Percentiles rank a stretch among this genome's conserved stretches.
These are phyloP conservation scores for Aquilaria malaccensis DNA, from an alignment of 345 rosid genomes.

Conservation along the genomic window DNA sequence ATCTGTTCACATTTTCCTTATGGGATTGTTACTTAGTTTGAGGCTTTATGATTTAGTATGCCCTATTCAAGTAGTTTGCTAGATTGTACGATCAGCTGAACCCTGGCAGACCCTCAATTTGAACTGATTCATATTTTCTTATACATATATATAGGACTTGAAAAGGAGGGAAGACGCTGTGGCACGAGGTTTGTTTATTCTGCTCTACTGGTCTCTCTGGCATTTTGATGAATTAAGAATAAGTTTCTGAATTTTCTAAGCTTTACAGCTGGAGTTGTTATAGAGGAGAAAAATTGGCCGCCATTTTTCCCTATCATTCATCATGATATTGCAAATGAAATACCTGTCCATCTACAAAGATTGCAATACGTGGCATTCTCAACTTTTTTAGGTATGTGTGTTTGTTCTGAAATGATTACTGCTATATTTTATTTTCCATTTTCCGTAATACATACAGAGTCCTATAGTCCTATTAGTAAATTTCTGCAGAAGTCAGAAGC, in stretches of 20 bases:
- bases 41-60: neutral
- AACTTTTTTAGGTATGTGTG: constrained; percentile 52
- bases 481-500: neutral
- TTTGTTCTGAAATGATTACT: neutral
- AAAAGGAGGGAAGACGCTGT: constrained; percentile 92
- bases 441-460: neutral
- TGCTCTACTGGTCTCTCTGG: neutral
- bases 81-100: neutral
- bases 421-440: constrained; percentile 7
- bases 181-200: constrained; percentile 55
- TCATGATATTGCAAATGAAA: constrained; percentile 81
- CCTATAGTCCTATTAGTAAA: neutral
- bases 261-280: constrained; percentile 59
- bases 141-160: constrained; percentile 44
- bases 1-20: no score
- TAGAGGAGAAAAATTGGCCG: constrained; percentile 88
- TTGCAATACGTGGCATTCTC: constrained; percentile 70
- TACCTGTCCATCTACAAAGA: constrained; percentile 77
- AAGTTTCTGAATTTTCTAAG: constrained; percentile 3
- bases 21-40: neutral
- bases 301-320: constrained; percentile 79
- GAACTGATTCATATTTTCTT: constrained; percentile 10
- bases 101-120: neutral
- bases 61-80: neutral
- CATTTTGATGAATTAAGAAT: neutral